Evolutionary conservation across 495 filamentous ascomycete genomes (phyloP), one percentile per base, ranked within the genome.

Genomic region (Penicillium longicatenatum): DNA sequence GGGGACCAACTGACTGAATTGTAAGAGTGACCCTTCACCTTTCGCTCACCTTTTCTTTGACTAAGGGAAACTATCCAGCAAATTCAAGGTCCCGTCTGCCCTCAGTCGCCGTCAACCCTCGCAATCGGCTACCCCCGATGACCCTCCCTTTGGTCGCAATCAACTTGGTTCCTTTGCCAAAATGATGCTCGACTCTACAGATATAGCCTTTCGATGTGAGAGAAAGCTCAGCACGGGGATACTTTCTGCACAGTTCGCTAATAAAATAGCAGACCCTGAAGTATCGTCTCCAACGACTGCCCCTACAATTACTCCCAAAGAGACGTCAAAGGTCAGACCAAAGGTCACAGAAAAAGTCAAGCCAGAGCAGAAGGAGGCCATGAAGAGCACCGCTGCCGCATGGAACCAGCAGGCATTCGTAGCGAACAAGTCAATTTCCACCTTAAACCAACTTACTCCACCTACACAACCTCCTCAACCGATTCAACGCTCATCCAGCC

Each of bases 1-100:
- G 83, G 82, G 10, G 82, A 84, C 41, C 82, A 86, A 39, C 73
- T 91, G 59, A 87, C 89, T 17, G 81, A 92, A 70, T 89, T 86
- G 89, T 92, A 79, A 73, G 87, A 62, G 45, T 58, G 33, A 29
- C 24, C 19, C 42, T 39, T 19, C 12, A 31, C 1, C 4, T 45
- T 45, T 29, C 7, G 33, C 6, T 24, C 9, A 30, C 9, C 14
- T 51, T 24, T n/a, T 19, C 29, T 46, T 55, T 31, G 59, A 19
- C 39, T 44, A 62, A 33, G 52, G 63, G 35, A 52, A 52, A 45
- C 22, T 59, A 63, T 67, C 58, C 62, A 93, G 91, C 71, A 84
- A 86, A 63, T 92, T 93, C 75, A 91, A 90, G 67, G 72, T 72
- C 33, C 78, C 79, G 55, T 58, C 62, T 29, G 54, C 66, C 45